Evolutionary conservation across 306 rosid genomes (phyloP), one percentile per base, ranked within the genome.

Genomic region (Corylus heterophylla): DNA sequence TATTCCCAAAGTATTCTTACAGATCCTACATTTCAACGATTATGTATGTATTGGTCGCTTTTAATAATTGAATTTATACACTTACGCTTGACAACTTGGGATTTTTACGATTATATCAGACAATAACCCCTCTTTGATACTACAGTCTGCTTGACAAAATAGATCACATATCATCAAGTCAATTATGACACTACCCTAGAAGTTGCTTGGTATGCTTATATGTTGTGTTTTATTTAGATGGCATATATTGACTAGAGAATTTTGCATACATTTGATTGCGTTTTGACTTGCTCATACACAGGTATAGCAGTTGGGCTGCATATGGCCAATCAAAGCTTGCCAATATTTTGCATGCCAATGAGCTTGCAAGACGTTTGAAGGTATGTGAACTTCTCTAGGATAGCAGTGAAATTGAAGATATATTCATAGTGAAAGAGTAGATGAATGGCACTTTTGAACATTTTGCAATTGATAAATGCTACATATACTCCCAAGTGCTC

Each of bases 291-390:
- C 55, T 72, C 18, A 50, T 63, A 59, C 79, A 79, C 89, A 94
- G 98, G 83, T 94, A 91, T 86, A 82, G 16, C 72, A 88, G 84
- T 50, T 79, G 86, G 76, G 56, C 76, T 45, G 99, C 99, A 58
- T 95, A 95, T 78, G 98, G 98, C 79, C 98, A 93, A 63, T 91
- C 99, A 61, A 95, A 95, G 90, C 91, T 95, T 71, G 93, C 97
- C 55, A 95, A 95, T 77, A 64, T 93, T 74, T 87, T 95, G 85
- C 98, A 93, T 79, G 92, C 96, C 68, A 95, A 91, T 49, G 96
- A 95, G 85, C 96, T 95, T 67, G 16, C 98, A 44, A 87, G 84
- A 84, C 82, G 50, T 31, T 42, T 90, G 22, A 95, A 91, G 91
- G 98, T 91, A 69, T 4, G 68, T 25, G 45, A 14, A 14, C 78